Percentiles rank a stretch among this genome's conserved stretches.
phyloP scores from a whole-genome alignment of 2,329 filamentous ascomycete genomes.

The Hyphodiscus sp. region DNA sequence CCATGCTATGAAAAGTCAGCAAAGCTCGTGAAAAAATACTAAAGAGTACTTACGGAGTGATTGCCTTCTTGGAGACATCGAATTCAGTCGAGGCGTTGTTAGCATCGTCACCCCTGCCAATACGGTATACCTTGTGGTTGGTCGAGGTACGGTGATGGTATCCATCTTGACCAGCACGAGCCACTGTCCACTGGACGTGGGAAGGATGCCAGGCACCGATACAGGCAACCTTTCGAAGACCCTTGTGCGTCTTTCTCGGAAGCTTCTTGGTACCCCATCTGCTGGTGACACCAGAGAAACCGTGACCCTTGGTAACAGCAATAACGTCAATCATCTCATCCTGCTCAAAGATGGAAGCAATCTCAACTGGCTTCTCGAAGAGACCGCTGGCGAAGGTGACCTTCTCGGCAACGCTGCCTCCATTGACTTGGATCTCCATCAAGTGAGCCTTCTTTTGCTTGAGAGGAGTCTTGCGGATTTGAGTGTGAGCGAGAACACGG shows the following conservation, averaged over 20 bases:
- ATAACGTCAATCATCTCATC: slow-evolving; percentile 99
- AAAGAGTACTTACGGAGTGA: slow-evolving; percentile 80
- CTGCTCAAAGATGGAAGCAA: slow-evolving; percentile 95
- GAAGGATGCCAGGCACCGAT: slow-evolving; percentile 99
- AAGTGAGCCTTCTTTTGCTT: slow-evolving; percentile 99
- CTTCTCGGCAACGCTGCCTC: slow-evolving; percentile 93
- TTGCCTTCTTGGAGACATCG: slow-evolving; percentile 98
- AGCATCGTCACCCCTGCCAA: slow-evolving; percentile 87
- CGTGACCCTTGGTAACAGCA: slow-evolving; percentile 99
- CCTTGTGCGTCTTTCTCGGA: slow-evolving; percentile 99
- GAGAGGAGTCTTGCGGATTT: slow-evolving; percentile 97
- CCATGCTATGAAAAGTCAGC: slow-evolving; percentile 59
- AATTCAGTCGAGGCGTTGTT: slow-evolving; percentile 91
- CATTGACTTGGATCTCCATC: slow-evolving; percentile 99
- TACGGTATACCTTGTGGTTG: slow-evolving; percentile 99
- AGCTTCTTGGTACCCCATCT: slow-evolving; percentile 99
- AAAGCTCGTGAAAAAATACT: no score
- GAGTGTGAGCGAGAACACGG: slow-evolving; percentile 97
- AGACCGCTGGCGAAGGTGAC: slow-evolving; percentile 90
- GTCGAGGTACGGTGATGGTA: slow-evolving; percentile 99
- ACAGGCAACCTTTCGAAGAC: slow-evolving; percentile 99
- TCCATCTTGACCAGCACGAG: slow-evolving; percentile 98
- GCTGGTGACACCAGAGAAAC: slow-evolving; percentile 93
- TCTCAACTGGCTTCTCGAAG: slow-evolving; percentile 97
- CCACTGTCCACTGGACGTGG: slow-evolving; percentile 99